Base-by-base conservation (phyloP, 257 asterid genomes). In the Gentiana macrophylla region DNA sequence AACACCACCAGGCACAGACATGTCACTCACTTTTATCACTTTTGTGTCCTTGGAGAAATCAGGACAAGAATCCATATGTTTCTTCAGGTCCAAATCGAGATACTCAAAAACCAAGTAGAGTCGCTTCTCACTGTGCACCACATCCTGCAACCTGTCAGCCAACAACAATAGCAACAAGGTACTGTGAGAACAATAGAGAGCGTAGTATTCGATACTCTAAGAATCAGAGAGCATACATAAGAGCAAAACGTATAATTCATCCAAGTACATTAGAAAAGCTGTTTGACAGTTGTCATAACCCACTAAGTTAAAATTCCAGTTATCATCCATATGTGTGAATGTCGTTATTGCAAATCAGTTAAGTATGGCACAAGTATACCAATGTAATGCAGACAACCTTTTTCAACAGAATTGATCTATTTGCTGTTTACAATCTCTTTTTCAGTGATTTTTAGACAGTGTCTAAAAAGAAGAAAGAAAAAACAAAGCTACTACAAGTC, bases 31-130 rank as follows among this genome's bases (percentile, higher is more conserved):
- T 78, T 83, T 91, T 53, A 83, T 77, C 52, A 75, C 62, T 52
- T 76, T 86, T 65, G 91, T 94, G 72, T 87, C 83, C 86, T 91
- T 66, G 6, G 95, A 75, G 79, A 91, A 83, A 43, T 84, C 95
- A 36, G 98, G 98, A 66, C 80, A 79, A 6, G 98, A 72, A 76
- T 91, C 98, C 98, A 91, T 91, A 69, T 91, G 98, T 62, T 91
- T 91, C 84, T 87, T 91, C 86, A 91, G 76, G 71, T 91, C 96
- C 86, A 87, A 76, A 77, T 91, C 98, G 74, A 91, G 85, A 66
- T 87, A 91, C 77, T 91, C 98, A 79, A 91, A 91, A 4, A 91
- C 96, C 65, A 91, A 81, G 68, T 91, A 91, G 64, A 91, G 65
- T 32, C 98, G 83, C 70, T 75, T 91, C 77, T 91, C 98, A 59